These are phyloP conservation scores for Calamus simplicifolius DNA, from an alignment of 176 grass and related monocot species.

Conservation along the genomic window DNA sequence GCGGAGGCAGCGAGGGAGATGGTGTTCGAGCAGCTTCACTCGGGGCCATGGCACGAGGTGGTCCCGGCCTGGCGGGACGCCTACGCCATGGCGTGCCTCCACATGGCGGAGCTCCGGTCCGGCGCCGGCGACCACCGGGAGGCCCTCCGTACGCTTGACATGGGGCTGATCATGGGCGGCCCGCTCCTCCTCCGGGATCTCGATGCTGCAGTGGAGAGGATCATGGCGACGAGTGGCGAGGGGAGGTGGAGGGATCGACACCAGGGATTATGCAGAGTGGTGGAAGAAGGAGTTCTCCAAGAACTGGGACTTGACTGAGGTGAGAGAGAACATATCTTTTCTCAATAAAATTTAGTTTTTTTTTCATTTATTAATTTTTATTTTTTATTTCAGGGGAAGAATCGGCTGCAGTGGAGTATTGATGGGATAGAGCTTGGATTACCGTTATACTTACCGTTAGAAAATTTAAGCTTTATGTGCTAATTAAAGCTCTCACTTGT, in stretches of 20 bases:
- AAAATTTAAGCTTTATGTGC: too few species aligned
- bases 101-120: slow-evolving; percentile 43
- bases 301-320: slow-evolving; percentile 50
- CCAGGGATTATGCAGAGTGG: slow-evolving; percentile 6
- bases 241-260: background rate
- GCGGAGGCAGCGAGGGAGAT: slow-evolving; percentile 87
- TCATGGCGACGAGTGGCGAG: slow-evolving; percentile 10
- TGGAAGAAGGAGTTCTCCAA: slow-evolving; percentile 45
- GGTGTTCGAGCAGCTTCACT: slow-evolving; percentile 96
- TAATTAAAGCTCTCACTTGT: too few species aligned
- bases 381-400: too few species aligned
- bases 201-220: slow-evolving; percentile 36
- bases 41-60: slow-evolving; percentile 57
- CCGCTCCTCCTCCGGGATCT: slow-evolving; percentile 62
- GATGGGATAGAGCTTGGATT: too few species aligned
- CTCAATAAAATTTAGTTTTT: too few species aligned
- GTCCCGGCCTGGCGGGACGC: slow-evolving; percentile 60
- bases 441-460: too few species aligned
- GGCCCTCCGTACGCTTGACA: slow-evolving; percentile 73
- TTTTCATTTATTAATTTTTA: too few species aligned
- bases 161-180: slow-evolving; percentile 93
- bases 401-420: too few species aligned
- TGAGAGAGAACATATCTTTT: slow-evolving; percentile 10
- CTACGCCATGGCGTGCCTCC: slow-evolving; percentile 81
- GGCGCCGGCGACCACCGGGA: slow-evolving; percentile 31